phyloP scores from a whole-genome alignment of 768 basidiomycete genomes.

The Cytidiella melzeri region DNA sequence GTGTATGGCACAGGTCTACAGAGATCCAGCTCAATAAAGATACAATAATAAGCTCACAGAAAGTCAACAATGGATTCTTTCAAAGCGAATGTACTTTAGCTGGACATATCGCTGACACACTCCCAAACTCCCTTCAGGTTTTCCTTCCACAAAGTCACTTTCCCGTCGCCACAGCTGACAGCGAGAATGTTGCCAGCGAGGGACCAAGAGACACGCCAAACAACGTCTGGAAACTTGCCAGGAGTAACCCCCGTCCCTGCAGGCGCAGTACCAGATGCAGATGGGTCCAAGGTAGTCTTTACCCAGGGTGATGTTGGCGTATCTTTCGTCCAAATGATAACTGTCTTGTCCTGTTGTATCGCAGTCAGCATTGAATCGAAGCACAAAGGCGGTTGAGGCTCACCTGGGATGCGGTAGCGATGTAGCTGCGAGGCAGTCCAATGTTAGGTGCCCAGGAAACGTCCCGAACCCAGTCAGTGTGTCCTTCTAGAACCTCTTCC shows the following conservation, averaged over 20 bases:
- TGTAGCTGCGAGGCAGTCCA: conserved; percentile 89
- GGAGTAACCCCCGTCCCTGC: conserved; percentile 35
- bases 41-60: neutral
- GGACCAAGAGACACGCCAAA: conserved; percentile 99
- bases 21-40: neutral
- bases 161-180: conserved; percentile 96
- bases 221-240: conserved; percentile 92
- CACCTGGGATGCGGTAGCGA: conserved; percentile 91
- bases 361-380: neutral
- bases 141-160: conserved; percentile 98
- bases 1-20: no score
- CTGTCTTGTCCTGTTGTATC: conserved; percentile 61
- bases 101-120: conserved; percentile 92
- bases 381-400: conserved; percentile 10
- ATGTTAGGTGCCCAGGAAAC: conserved; percentile 99
- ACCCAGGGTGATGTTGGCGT: conserved; percentile 68
- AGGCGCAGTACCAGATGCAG: conserved; percentile 38
- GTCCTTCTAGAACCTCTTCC: conserved; percentile 86
- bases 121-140: conserved; percentile 94
- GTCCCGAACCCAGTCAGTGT: conserved; percentile 96
- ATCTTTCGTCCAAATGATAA: conserved; percentile 90
- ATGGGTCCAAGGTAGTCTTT: conserved; percentile 75
- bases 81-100: conserved; percentile 33
- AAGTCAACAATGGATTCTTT: neutral
- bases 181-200: conserved; percentile 93